Base-by-base conservation (phyloP, 495 filamentous ascomycete species). In the Hypoxylon subgilvum region DNA sequence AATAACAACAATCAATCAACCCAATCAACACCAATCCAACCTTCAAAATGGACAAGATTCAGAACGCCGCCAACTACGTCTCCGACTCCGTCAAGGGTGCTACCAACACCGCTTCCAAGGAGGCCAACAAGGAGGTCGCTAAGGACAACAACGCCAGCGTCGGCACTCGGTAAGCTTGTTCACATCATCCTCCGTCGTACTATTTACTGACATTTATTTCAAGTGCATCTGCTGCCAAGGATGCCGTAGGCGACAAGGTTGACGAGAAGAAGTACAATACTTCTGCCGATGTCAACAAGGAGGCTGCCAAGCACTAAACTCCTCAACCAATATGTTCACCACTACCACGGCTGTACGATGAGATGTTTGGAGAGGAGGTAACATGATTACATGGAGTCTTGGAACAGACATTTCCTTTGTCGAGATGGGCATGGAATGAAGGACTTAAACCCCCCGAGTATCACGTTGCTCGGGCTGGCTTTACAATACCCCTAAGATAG, bases 51-150 rank as follows among this genome's bases (percentile, higher is more conserved):
- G 80, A 84, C 63, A 76, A 79, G 74, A 69, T 81, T 73, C 78
- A 80, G 78, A 78, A 86, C 70, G 76, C 81, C 68, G 76, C 73
- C 67, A 85, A 84, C 78, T 82, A 80, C 74, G 81, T 82, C 72
- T 66, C 76, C 41, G 84, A 87, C 79, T 75, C 81, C 70, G 72
- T 85, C 53, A 75, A 84, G 69, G 74, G 78, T 57, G 68, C 73
- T 31, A 62, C 72, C 52, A 55, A 35, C 64, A 71, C 67, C 42
- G 76, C 81, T 27, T 82, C 78, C 74, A 86, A 86, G 81, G 83
- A 86, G 79, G 75, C 80, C 74, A 86, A 86, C 80, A 86, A 86
- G 80, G 66, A 78, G 27, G 78, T 84, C 42, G 83, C 83, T 65
- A 83, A 86, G 80, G 82, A 86, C 76, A 66, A 36, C 72, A 69